Evolutionary conservation across 164 flowering plant species (phyloP), one percentile per base, ranked within the genome.

Genomic region (Aristolochia fimbriata): DNA sequence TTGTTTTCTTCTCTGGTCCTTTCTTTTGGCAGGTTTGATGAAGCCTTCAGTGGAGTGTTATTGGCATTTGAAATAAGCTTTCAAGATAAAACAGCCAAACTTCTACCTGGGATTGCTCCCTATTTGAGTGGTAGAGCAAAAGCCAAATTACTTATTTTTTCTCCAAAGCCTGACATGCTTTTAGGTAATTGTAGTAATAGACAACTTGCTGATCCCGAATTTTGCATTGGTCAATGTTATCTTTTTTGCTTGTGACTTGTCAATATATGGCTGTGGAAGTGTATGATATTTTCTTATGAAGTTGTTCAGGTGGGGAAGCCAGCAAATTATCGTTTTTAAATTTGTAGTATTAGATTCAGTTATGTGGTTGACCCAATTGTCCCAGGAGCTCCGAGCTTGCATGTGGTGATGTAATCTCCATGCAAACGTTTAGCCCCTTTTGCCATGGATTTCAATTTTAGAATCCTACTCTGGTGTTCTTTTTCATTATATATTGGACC

Each of bases 81-180:
- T 52, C 47, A 27, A 11, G 66, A 62, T 68, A 66, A 68, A 59
- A 27, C 30, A 37, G 86, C 87, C 0, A 84, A 70, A 67, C 77
- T 87, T 69, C 76, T 84, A 51, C 62, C 84, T 17, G 85, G 84
- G 17, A 47, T 87, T 57, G 67, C 70, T 66, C 96, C 97, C 2
- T 82, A 78, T 74, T 73, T 83, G 70, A 85, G 83, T 46, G 87
- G 86, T 17, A 75, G 58, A 61, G 62, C 87, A 15, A 74, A 62
- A 63, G 78, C 86, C 20, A 71, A 76, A 9, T 63, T 93, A 47
- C 66, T 90, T 27, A 77, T 86, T 55, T 93, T 89, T 62, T 73
- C 78, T 62, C 98, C 98, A 14, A 87, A 77, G 69, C 88, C 94
- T 0, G 69, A 80, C 47, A 86, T 82, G 85, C 72, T 83, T 62